A percentile compares a stretch with the other conserved stretches of the same genome.
These are phyloP conservation scores for Trichophyton benhamiae DNA, from an alignment of 2,329 filamentous ascomycete species.

Conservation along the genomic window DNA sequence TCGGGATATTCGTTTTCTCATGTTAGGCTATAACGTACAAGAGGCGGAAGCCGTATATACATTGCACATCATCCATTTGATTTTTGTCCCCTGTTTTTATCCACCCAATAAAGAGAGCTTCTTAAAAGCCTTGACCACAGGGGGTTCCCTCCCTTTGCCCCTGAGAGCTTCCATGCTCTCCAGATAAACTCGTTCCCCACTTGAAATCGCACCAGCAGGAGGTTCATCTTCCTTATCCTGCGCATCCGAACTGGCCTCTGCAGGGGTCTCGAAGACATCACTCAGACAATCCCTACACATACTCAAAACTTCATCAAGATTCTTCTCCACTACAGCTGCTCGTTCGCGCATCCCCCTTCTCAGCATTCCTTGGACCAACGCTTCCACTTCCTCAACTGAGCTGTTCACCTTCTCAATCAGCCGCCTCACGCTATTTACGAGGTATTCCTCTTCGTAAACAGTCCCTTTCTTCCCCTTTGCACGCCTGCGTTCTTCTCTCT, in stretches of 20 bases:
- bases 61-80: not conserved
- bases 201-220: conserved; percentile 14
- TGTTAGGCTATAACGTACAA: not conserved
- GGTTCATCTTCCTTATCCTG: conserved; percentile 14
- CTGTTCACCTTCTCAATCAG: conserved; percentile 71
- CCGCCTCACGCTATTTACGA: conserved; percentile 73
- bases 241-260: conserved; percentile 18
- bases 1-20: not conserved
- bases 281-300: conserved; percentile 53
- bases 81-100: not conserved
- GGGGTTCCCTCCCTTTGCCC: conserved; percentile 34
- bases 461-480: conserved; percentile 91
- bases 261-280: conserved; percentile 51
- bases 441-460: conserved; percentile 95
- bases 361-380: conserved; percentile 64
- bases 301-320: conserved; percentile 61
- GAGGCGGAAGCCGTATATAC: not conserved
- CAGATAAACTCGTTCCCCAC: conserved; percentile 28
- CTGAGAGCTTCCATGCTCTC: conserved; percentile 29
- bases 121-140: conserved; percentile 40
- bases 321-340: conserved; percentile 61
- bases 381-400: conserved; percentile 57
- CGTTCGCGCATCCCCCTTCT: conserved; percentile 78
- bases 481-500: conserved; percentile 86
- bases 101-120: conserved; percentile 27